Evolutionary conservation across 2,329 filamentous ascomycete species (phyloP), one percentile per base, ranked within the genome.

Genomic region (Dothideomycetidae sp.): DNA sequence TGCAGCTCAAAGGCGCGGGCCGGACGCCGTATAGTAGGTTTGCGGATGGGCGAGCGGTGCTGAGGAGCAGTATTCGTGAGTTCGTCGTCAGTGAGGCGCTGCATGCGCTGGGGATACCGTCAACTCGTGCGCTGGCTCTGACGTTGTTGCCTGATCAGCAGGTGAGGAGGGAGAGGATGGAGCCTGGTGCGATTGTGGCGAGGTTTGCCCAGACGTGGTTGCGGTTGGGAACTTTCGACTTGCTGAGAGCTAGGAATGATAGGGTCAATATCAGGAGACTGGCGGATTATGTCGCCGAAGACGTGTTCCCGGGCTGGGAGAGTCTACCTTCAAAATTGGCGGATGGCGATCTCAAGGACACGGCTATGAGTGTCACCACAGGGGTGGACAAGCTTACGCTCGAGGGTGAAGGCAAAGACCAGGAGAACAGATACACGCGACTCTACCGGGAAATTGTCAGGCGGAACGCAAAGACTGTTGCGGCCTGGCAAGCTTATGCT

Each of bases 401-500:
- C 5, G 72, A 93, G 58, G 84, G 83, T 2, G 68, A 74, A 4
- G 58, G 69, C 2, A 74, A 75, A 2, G 61, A 70, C 3, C 73
- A 42, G 41, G 80, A 94, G 53, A 98, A 98, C 54, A 73, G 88
- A 19, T 98, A 90, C 55, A 68, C 80, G 1, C 71, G 86, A 11
- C 63, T 98, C 1, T 98, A 92, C 57, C 77, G 90, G 23, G 85
- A 93, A 51, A 77, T 98, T 39, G 76, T 77, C 3, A 75, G 84
- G 29, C 73, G 82, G 19, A 98, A 94, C 53, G 90, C 90, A 1
- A 67, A 70, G 41, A 92, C 81, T 0, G 86, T 96, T 2, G 90
- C 90, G 9, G 73, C 79, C 47, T 96, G 90, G 88, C 92, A 98
- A 62, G 85, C 84, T 0, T 96, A 96, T 52, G 90, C 84, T n/a